Conservation (phyloP, 1,284 basidiomycete genomes). For the Chondrostereum purpureum region DNA sequence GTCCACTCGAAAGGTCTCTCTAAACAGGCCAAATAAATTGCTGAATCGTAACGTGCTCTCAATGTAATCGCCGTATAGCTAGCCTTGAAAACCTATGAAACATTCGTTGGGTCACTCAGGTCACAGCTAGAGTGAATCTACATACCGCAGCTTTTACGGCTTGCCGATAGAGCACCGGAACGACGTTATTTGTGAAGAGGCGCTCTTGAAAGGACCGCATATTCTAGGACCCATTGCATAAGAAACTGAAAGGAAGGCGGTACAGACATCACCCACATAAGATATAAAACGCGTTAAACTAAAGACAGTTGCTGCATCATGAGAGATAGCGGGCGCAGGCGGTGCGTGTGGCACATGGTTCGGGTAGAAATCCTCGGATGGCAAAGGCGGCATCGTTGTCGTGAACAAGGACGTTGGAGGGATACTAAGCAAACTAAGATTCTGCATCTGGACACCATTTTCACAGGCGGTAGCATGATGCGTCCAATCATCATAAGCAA, state of each 20-base stretch:
- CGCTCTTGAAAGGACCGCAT: slow-evolving; percentile 26
- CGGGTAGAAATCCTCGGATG: background rate
- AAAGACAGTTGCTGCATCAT: background rate
- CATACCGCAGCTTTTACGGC: slow-evolving; percentile 33
- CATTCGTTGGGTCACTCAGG: slow-evolving; percentile 7
- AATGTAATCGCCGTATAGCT: slow-evolving; percentile 26
- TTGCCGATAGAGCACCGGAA: slow-evolving; percentile 26
- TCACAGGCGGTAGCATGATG: background rate
- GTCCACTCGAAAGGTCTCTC: slow-evolving; percentile 38
- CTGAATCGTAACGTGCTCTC: slow-evolving; percentile 28
- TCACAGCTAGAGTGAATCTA: slow-evolving; percentile 7
- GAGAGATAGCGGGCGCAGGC: background rate
- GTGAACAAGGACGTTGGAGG: background rate
- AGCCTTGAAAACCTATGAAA: slow-evolving; percentile 32
- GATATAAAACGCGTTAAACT: background rate
- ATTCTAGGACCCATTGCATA: slow-evolving; percentile 21
- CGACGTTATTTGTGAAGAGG: slow-evolving; percentile 24
- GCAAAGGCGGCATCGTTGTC: background rate
- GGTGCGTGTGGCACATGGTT: background rate
- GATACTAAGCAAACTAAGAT: background rate
- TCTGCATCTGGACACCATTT: background rate
- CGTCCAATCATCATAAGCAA: background rate
- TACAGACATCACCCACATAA: background rate
- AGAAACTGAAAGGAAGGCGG: background rate
- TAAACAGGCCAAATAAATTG: slow-evolving; percentile 21